Evolutionary conservation across 805 yeast genomes (phyloP), one percentile per base, ranked within the genome.

Genomic region (Candida pini): DNA sequence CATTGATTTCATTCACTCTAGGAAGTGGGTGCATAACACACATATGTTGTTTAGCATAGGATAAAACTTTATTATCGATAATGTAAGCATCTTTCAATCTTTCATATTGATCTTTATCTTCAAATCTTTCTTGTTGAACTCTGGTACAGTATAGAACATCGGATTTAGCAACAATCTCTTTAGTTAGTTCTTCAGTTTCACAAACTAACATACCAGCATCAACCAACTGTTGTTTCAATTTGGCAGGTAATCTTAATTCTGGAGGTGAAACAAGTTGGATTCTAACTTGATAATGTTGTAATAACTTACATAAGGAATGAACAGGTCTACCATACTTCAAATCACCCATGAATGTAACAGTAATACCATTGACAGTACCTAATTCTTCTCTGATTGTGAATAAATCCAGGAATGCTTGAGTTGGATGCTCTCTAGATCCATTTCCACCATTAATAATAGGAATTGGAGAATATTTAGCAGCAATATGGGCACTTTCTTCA

Each of bases 21-120:
- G 99, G 99, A 53, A 92, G 76, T 60, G 99, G 99, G 62, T 92
- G 99, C 95, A 92, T 82, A 45, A 92, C 83, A 63, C 96, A 87
- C 97, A 92, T 92, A 66, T 92, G 96, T 62, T 87, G 88, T 69
- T 94, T 92, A 51, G 98, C 97, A 62, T 83, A 79, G 20, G 87
- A 73, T 58, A 92, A 73, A 43, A 90, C 83, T 65, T 73, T 81
- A 76, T 90, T 90, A 68, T 92, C 96, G 41, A 92, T 92, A 56
- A 87, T 75, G 64, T 88, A 92, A 9, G 85, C 73, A 60, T 90
- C 95, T 73, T 88, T 89, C 58, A 90, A 76, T 56, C 90, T 74
- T 62, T 82, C 81, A 66, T 87, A 92, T 57, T 88, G 84, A 31
- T 66, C 78, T 49, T 64, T 69, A 58, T 79, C 78, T 34, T 71